Conservation (phyloP, 176 grass and related monocot species). For the Cenchrus purpureus region DNA sequence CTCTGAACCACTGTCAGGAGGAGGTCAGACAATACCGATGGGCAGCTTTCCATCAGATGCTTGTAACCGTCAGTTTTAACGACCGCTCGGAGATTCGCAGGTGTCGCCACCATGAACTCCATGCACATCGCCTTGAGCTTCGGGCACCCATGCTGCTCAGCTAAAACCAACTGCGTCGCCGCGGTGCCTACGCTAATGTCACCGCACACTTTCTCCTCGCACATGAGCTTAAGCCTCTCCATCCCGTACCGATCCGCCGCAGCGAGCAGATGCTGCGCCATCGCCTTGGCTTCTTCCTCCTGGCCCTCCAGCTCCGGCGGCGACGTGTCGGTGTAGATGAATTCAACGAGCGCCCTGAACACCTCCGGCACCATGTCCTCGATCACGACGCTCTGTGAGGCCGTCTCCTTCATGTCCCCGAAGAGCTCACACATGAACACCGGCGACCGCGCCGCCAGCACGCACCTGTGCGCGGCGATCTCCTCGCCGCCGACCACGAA, state of each 20-base stretch:
- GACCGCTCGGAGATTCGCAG: neutral
- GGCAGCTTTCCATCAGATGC: neutral
- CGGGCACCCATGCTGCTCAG: neutral
- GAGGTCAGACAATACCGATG: neutral
- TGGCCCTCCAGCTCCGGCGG: neutral
- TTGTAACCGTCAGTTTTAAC: neutral
- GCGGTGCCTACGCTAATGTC: too few species aligned
- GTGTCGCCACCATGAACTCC: neutral
- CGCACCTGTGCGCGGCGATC: too few species aligned
- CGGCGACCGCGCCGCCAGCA: too few species aligned
- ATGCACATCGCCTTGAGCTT: constrained; percentile 14
- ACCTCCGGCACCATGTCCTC: constrained; percentile 17
- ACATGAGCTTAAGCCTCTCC: too few species aligned
- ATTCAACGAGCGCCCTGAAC: constrained; percentile 14
- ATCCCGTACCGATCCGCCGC: too few species aligned
- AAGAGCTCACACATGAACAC: too few species aligned
- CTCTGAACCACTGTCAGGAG: neutral
- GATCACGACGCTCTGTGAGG: neutral
- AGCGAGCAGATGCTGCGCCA: neutral
- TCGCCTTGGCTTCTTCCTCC: neutral
- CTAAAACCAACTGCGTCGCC: neutral
- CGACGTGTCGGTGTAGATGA: neutral
- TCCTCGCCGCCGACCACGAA: too few species aligned
- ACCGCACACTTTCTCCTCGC: too few species aligned
- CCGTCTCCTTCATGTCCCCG: too few species aligned